These are phyloP conservation scores for Eleusine coracana DNA, from an alignment of 176 grass and related monocot genomes.

Conservation along the genomic window DNA sequence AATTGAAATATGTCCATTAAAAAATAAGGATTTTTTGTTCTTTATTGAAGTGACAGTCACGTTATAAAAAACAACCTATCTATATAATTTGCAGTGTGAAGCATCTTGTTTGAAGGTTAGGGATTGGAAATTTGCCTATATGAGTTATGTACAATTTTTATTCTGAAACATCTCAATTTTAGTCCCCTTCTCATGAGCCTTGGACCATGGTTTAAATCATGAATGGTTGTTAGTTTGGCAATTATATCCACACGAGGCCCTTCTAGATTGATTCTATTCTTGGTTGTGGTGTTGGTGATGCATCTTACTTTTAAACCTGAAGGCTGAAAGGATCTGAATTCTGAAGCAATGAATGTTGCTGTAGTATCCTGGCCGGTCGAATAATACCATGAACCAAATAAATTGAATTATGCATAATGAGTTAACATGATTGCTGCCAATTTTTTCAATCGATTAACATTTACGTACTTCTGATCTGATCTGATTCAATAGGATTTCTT, in stretches of 20 bases:
- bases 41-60: neutral
- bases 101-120: constrained; percentile 5
- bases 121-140: constrained; percentile 6
- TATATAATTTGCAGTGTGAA: neutral
- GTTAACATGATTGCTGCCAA: neutral
- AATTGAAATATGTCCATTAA: constrained; percentile 6
- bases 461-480: neutral
- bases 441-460: neutral
- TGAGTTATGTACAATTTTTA: neutral
- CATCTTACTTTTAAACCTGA: neutral
- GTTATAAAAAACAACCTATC: neutral
- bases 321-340: neutral
- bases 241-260: neutral
- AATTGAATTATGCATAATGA: constrained; percentile 1
- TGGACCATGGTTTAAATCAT: constrained; percentile 1
- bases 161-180: neutral
- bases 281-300: neutral
- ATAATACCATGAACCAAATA: neutral
- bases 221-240: neutral
- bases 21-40: constrained; percentile 15
- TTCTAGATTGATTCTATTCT: neutral
- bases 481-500: neutral
- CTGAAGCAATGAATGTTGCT: neutral
- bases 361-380: neutral
- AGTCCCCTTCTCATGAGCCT: neutral